These are phyloP conservation scores for Fusarium longipes DNA, from an alignment of 2,329 filamentous ascomycete species.

Conservation along the genomic window DNA sequence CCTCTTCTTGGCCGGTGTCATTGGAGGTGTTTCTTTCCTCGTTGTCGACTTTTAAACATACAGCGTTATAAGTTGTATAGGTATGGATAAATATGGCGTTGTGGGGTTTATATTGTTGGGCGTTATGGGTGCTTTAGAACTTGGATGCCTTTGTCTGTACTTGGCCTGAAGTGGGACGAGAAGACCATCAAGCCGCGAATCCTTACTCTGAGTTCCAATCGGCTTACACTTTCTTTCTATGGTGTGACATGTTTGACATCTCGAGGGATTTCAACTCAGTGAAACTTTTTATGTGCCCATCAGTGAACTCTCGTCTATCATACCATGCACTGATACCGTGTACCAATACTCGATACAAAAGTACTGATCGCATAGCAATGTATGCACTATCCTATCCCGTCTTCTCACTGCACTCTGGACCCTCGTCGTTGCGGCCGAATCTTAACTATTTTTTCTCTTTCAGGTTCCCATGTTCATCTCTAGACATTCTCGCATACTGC, in stretches of 20 bases:
- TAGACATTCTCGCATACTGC: slow-evolving; percentile 50
- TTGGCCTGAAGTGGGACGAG: neutral
- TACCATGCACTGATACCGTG: neutral
- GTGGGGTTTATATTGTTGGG: slow-evolving; percentile 1
- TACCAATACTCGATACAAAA: neutral
- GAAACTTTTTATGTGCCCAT: neutral
- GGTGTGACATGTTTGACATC: neutral
- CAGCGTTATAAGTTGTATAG: neutral
- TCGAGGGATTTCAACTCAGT: neutral
- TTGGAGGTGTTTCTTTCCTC: slow-evolving; percentile 60
- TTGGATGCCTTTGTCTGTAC: slow-evolving; percentile 15
- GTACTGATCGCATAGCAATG: too few species aligned
- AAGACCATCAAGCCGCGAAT: neutral
- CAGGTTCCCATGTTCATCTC: slow-evolving; percentile 39
- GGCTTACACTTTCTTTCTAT: neutral
- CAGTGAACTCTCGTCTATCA: too few species aligned
- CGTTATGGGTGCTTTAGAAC: slow-evolving; percentile 9
- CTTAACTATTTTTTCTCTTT: slow-evolving; percentile 21
- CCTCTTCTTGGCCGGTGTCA: slow-evolving; percentile 59
- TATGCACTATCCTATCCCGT: neutral
- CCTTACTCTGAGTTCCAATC: neutral
- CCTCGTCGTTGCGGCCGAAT: neutral
- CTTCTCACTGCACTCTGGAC: too few species aligned
- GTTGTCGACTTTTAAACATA: slow-evolving; percentile 17
- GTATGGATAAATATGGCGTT: slow-evolving; percentile 10